Conservation (phyloP, 2,329 filamentous ascomycete genomes). For the Ascochyta lentis region DNA sequence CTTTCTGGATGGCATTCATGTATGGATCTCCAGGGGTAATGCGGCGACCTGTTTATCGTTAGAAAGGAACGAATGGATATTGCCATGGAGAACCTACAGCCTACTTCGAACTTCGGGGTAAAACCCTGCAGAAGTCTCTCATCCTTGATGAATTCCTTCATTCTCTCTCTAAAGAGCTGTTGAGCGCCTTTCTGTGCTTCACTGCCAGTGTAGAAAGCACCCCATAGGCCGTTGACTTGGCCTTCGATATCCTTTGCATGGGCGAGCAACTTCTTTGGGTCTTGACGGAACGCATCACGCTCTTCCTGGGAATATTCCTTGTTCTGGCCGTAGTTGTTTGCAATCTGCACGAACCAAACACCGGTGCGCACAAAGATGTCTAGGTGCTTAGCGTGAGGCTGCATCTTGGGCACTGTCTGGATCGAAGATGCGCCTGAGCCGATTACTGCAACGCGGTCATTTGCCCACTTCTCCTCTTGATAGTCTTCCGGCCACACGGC, state of each 20-base stretch:
- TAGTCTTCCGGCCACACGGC: constrained; percentile 57
- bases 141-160: constrained; percentile 61
- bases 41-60: constrained; percentile 40
- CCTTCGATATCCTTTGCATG: constrained; percentile 57
- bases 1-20: constrained; percentile 58
- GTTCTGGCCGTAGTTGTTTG: constrained; percentile 55
- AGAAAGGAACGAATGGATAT: background rate
- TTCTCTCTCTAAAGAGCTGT: constrained; percentile 51
- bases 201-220: constrained; percentile 53
- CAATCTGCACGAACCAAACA: constrained; percentile 56
- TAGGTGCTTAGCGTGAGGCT: constrained; percentile 54
- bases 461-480: constrained; percentile 52
- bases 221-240: constrained; percentile 58
- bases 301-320: constrained; percentile 55
- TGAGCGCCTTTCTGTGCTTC: constrained; percentile 51
- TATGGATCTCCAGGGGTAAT: constrained; percentile 60
- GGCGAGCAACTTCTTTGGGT: constrained; percentile 51
- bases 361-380: constrained; percentile 57
- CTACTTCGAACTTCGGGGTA: constrained; percentile 55
- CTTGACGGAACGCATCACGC: constrained; percentile 51
- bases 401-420: constrained; percentile 57
- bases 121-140: constrained; percentile 57
- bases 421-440: constrained; percentile 55
- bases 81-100: constrained; percentile 40
- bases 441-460: constrained; percentile 52